These are phyloP conservation scores for Kodamaea fukazawae DNA, from an alignment of 805 yeast species.

Conservation along the genomic window DNA sequence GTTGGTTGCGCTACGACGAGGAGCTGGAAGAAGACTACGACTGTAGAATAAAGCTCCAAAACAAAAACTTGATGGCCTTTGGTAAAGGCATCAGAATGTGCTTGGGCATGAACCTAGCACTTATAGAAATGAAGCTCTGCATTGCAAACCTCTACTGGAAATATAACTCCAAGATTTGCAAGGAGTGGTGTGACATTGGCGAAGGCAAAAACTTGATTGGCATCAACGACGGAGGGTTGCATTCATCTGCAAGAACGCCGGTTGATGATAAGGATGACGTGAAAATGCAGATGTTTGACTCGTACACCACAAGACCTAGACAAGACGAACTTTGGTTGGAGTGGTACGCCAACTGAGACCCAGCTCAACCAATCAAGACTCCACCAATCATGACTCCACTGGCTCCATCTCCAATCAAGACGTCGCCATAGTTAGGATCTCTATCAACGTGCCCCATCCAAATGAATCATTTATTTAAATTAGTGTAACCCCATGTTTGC, in stretches of 20 bases:
- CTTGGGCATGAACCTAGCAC: slow-evolving; percentile 66
- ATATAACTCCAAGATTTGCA: slow-evolving; percentile 36
- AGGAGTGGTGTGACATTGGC: slow-evolving; percentile 43
- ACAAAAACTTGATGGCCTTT: slow-evolving; percentile 59
- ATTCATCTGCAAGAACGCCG: slow-evolving; percentile 17
- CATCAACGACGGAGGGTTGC: neutral
- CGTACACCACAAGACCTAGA: slow-evolving; percentile 52
- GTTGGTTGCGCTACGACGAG: slow-evolving; percentile 51
- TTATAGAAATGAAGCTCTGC: slow-evolving; percentile 60
- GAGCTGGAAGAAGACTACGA: slow-evolving; percentile 33
- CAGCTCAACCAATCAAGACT: no score
- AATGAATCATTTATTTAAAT: no score
- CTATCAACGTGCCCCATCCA: no score
- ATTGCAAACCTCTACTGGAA: slow-evolving; percentile 54
- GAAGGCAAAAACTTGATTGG: slow-evolving; percentile 15
- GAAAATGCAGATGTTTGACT: slow-evolving; percentile 55
- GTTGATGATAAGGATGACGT: slow-evolving; percentile 33
- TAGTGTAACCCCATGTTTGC: no score
- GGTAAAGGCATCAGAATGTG: slow-evolving; percentile 77
- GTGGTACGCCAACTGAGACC: slow-evolving; percentile 24
- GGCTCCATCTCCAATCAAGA: no score
- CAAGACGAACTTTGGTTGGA: slow-evolving; percentile 53
- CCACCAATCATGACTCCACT: no score
- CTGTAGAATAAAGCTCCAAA: slow-evolving; percentile 43
- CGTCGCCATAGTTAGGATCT: no score